A percentile compares a stretch with the other conserved stretches of the same genome.
Conservation (phyloP, 1,284 basidiomycete species). For the Vanrija pseudolonga region DNA sequence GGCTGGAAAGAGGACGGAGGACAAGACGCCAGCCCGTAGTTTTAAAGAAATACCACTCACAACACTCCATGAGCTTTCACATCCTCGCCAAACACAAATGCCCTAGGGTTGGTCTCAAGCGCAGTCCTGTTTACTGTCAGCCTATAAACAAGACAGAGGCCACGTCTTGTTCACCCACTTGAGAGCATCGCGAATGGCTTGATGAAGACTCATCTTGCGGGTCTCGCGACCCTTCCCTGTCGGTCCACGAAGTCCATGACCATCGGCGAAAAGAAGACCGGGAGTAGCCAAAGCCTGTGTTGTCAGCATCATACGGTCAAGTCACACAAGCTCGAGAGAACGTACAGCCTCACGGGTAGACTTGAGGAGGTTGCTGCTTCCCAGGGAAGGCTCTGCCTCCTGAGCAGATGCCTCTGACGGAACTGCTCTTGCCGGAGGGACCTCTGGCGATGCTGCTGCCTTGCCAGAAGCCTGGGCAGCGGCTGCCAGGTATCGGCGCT, state of each 20-base stretch:
- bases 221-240: constrained; percentile 74
- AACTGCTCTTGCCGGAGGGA: background rate
- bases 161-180: constrained; percentile 22
- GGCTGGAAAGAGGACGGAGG: too few species aligned
- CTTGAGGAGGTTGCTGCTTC: constrained; percentile 31
- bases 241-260: constrained; percentile 52
- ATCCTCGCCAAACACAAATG: constrained; percentile 90
- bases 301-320: background rate
- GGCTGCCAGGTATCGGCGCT: too few species aligned
- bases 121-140: constrained; percentile 59
- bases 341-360: constrained; percentile 25
- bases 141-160: background rate
- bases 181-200: constrained; percentile 82
- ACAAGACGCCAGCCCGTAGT: background rate
- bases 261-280: constrained; percentile 66
- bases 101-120: constrained; percentile 74
- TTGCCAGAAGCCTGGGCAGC: too few species aligned
- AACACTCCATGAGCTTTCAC: constrained; percentile 93
- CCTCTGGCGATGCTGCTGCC: too few species aligned
- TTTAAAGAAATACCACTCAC: constrained; percentile 67
- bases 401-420: constrained; percentile 1
- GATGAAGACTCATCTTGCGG: constrained; percentile 85
- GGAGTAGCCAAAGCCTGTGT: constrained; percentile 62
- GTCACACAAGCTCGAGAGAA: background rate
- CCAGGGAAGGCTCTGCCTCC: constrained; percentile 33